Conservation (phyloP, 2,329 filamentous ascomycete genomes). For the Fusarium mundagurra region DNA sequence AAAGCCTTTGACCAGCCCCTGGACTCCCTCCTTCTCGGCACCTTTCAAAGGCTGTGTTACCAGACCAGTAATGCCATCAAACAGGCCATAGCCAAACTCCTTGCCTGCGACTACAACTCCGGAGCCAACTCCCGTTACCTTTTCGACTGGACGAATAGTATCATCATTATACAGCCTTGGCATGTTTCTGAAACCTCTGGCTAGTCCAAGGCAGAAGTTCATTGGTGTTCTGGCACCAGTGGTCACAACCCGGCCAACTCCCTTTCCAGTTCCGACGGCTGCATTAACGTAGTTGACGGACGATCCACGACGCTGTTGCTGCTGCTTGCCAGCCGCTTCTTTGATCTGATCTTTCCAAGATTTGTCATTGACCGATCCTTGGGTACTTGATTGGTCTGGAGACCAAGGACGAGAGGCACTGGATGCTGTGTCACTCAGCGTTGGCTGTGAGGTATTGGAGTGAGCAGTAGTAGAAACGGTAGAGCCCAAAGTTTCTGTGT, state of each 20-base stretch:
- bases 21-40: constrained; percentile 57
- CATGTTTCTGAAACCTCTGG: constrained; percentile 88
- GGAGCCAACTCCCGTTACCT: constrained; percentile 79
- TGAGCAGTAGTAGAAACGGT: constrained; percentile 12
- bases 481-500: constrained; percentile 5
- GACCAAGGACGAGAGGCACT: constrained; percentile 26
- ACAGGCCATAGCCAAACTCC: constrained; percentile 80
- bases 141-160: constrained; percentile 79
- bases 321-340: constrained; percentile 21
- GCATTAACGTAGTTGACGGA: constrained; percentile 56
- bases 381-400: constrained; percentile 11
- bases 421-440: constrained; percentile 37
- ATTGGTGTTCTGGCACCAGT: constrained; percentile 83
- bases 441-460: constrained; percentile 35
- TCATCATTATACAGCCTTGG: constrained; percentile 87
- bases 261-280: constrained; percentile 72
- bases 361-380: constrained; percentile 16
- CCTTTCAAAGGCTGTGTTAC: constrained; percentile 79
- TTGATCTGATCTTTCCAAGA: constrained; percentile 30
- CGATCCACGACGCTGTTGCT: constrained; percentile 25
- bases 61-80: constrained; percentile 83
- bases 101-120: constrained; percentile 82
- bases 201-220: constrained; percentile 84
- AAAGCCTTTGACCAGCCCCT: constrained; percentile 79
- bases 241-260: constrained; percentile 76